Evolutionary conservation across 2,329 filamentous ascomycete genomes (phyloP).

Genomic region (Samsoniella hepiali): DNA sequence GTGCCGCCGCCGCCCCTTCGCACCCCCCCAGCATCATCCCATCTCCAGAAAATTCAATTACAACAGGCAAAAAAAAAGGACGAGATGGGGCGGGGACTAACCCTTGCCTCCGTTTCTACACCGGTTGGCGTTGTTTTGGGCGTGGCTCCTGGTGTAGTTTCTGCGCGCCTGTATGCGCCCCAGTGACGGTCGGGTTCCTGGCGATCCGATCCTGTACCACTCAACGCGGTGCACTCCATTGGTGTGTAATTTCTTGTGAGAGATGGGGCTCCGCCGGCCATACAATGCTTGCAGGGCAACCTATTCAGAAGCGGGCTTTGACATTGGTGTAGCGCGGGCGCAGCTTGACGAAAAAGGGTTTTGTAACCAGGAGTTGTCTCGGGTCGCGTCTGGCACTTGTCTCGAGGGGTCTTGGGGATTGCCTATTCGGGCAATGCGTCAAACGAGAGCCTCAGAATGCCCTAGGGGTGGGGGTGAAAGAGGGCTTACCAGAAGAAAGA

Average conservation of each 20-base stretch:
- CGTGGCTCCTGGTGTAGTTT: neutral
- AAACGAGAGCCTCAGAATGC: slow-evolving; percentile 14
- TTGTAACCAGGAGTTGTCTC: slow-evolving; percentile 37
- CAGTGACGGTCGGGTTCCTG: neutral
- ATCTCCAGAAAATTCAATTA: slow-evolving; percentile 21
- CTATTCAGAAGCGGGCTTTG: neutral
- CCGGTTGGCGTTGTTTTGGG: neutral
- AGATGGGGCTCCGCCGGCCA: neutral
- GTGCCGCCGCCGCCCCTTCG: slow-evolving; percentile 6
- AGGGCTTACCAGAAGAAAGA: neutral
- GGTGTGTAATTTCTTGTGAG: neutral
- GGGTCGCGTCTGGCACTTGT: slow-evolving; percentile 30
- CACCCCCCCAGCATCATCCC: slow-evolving; percentile 23
- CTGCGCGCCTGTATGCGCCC: neutral
- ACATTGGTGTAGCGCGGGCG: neutral
- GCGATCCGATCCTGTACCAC: slow-evolving; percentile 12
- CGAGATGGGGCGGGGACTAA: slow-evolving; percentile 6
- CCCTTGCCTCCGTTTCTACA: slow-evolving; percentile 10
- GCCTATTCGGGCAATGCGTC: slow-evolving; percentile 20
- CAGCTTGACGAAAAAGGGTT: neutral
- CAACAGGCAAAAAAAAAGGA: slow-evolving; percentile 19
- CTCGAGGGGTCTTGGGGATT: slow-evolving; percentile 21
- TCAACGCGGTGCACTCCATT: neutral
- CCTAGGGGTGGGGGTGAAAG: neutral
- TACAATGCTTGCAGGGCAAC: neutral